These are phyloP conservation scores for Tuber magnatum DNA, from an alignment of 495 filamentous ascomycete genomes.

Conservation along the genomic window DNA sequence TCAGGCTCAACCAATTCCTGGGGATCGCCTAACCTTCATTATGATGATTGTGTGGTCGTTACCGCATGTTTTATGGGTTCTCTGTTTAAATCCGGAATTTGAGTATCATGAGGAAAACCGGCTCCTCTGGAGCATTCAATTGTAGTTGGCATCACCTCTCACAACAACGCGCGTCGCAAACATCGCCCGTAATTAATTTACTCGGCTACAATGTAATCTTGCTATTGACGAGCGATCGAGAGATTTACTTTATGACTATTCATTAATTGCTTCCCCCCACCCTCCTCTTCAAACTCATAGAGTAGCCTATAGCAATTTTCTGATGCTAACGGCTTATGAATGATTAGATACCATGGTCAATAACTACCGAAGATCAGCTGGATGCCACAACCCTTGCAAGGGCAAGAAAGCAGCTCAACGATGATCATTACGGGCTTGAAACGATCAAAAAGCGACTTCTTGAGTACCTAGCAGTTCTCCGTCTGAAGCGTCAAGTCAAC, in stretches of 20 bases:
- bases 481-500: constrained; percentile 86
- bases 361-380: constrained; percentile 76
- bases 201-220: background rate
- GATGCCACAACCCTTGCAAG: constrained; percentile 68
- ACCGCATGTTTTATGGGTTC: background rate
- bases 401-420: constrained; percentile 84
- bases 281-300: background rate
- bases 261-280: background rate
- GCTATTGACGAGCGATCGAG: background rate
- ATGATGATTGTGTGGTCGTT: background rate
- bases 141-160: background rate
- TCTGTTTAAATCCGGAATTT: background rate
- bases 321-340: constrained; percentile 20
- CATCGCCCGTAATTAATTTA: background rate
- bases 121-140: background rate
- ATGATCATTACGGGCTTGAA: constrained; percentile 93
- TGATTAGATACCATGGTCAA: constrained; percentile 71
- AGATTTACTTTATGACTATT: background rate
- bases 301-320: background rate
- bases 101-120: background rate
- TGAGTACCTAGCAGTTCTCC: constrained; percentile 91
- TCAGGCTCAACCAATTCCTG: background rate
- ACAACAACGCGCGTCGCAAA: background rate
- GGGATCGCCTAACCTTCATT: background rate
- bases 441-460: constrained; percentile 95